A percentile compares a stretch with the other conserved stretches of the same genome.
These are phyloP conservation scores for Botryotinia calthae DNA, from an alignment of 2,329 filamentous ascomycete genomes.

Conservation along the genomic window DNA sequence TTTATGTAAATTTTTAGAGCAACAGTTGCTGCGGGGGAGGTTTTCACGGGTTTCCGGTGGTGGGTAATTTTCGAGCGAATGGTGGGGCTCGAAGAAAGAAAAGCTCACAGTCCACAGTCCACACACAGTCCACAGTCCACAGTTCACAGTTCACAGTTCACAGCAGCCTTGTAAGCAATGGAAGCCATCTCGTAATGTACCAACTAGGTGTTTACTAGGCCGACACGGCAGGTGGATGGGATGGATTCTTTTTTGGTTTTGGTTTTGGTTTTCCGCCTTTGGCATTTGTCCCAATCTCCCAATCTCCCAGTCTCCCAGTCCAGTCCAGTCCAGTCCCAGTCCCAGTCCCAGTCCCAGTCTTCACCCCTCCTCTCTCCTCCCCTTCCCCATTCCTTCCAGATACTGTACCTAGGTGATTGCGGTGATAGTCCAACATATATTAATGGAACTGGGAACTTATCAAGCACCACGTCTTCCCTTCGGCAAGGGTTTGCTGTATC, in stretches of 20 bases:
- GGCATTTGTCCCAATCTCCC: not conserved
- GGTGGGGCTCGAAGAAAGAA: not conserved
- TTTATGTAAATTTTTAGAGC: constrained; percentile 20
- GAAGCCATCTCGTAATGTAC: not conserved
- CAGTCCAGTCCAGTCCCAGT: no score
- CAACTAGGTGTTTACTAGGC: not conserved
- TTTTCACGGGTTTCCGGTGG: not conserved
- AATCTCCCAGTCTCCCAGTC: not conserved
- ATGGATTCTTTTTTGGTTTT: not conserved
- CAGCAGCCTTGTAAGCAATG: not conserved
- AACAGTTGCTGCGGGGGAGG: constrained; percentile 3
- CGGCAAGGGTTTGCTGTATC: not conserved
- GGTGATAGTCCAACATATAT: not conserved
- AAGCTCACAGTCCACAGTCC: not conserved
- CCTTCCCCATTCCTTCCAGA: not conserved
- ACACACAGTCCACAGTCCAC: not conserved
- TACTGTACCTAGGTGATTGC: not conserved
- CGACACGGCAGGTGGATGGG: not conserved
- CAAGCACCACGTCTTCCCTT: not conserved
- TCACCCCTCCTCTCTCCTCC: not conserved
- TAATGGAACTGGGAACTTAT: not conserved
- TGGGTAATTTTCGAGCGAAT: not conserved
- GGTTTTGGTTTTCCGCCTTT: not conserved
- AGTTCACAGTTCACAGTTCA: not conserved
- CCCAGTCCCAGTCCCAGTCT: not conserved